phyloP scores from a whole-genome alignment of 306 rosid genomes.

The Cicer yamashitae region DNA sequence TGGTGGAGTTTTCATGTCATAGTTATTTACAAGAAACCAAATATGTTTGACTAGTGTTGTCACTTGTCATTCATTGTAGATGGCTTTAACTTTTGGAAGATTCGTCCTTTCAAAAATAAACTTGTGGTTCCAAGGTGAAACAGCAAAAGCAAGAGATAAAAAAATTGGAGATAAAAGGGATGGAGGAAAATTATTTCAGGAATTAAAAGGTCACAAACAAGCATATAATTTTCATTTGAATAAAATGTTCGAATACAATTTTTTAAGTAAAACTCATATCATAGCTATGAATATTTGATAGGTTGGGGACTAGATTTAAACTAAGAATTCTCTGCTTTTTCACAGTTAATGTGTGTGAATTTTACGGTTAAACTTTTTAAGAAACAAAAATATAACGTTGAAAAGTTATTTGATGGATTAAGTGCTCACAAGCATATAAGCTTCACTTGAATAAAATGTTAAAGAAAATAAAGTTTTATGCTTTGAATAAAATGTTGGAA shows the following conservation, averaged over 20 bases:
- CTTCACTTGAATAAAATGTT: not conserved
- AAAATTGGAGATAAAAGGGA: not conserved
- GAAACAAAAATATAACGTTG: too few species aligned
- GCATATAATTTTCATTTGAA: too few species aligned
- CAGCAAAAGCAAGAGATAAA: not conserved
- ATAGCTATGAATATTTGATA: too few species aligned
- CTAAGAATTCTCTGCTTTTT: too few species aligned
- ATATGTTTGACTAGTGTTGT: not conserved
- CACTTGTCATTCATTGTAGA: not conserved
- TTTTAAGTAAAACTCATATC: too few species aligned
- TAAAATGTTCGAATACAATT: too few species aligned
- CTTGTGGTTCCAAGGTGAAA: not conserved
- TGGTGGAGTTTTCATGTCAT: conserved; percentile 9
- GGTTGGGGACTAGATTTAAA: too few species aligned
- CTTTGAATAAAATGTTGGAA: not conserved
- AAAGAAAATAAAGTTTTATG: not conserved
- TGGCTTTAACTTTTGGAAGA: not conserved
- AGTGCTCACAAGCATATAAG: too few species aligned
- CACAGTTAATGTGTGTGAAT: too few species aligned
- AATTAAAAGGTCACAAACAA: not conserved
- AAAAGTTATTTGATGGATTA: too few species aligned
- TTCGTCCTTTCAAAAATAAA: not conserved
- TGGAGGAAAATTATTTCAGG: not conserved
- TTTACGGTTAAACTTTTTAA: too few species aligned
- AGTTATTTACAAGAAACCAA: not conserved